phyloP scores from a whole-genome alignment of 2,329 filamentous ascomycete genomes.

The Pezicula neosporulosa region DNA sequence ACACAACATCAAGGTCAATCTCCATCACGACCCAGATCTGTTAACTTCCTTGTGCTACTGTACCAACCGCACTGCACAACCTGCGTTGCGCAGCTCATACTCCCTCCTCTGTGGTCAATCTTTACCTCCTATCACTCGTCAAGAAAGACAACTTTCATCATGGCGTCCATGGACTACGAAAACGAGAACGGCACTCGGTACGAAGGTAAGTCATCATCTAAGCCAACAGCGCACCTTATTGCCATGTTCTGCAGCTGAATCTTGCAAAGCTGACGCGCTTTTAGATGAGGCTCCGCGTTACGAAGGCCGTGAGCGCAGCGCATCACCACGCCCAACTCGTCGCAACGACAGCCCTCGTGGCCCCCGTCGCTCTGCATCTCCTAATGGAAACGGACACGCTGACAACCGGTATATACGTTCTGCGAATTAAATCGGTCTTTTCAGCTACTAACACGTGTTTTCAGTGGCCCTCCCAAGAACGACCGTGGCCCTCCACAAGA shows the following conservation, averaged over 20 bases:
- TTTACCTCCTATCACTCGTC: constrained; percentile 1
- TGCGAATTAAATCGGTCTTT: neutral
- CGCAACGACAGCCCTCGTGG: constrained; percentile 55
- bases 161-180: constrained; percentile 68
- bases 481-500: constrained; percentile 53
- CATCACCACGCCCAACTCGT: constrained; percentile 53
- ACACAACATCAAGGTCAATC: no score
- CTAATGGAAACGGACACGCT: constrained; percentile 47
- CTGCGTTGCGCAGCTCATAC: neutral
- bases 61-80: neutral
- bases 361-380: constrained; percentile 62
- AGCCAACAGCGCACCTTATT: neutral
- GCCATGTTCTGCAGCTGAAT: neutral
- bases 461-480: constrained; percentile 48
- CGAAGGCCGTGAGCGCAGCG: constrained; percentile 63
- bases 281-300: constrained; percentile 63
- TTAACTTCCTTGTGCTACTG: no score
- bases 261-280: constrained; percentile 14
- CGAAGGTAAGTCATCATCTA: constrained; percentile 47
- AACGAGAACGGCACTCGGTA: constrained; percentile 63
- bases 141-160: constrained; percentile 19
- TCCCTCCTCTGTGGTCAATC: constrained; percentile 4
- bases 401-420: constrained; percentile 37
- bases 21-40: no score
- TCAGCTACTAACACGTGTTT: constrained; percentile 4